Percentiles rank a stretch among this genome's conserved stretches.
These are phyloP conservation scores for Trichoderma orchidacearum DNA, from an alignment of 495 filamentous ascomycete species.

Conservation along the genomic window DNA sequence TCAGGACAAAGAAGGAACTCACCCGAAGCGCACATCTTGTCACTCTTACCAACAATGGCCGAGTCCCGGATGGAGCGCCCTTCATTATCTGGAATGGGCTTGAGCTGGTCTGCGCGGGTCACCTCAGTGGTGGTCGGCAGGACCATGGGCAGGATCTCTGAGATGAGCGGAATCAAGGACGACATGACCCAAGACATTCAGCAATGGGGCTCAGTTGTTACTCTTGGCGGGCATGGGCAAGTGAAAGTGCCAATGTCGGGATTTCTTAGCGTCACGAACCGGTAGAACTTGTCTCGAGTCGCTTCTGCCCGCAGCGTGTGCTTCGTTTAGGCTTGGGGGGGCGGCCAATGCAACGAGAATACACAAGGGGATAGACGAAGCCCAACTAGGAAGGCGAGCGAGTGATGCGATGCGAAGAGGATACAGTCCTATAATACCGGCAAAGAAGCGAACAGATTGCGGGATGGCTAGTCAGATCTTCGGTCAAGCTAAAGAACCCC, in stretches of 20 bases:
- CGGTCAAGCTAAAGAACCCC: no score
- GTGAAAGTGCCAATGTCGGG: background rate
- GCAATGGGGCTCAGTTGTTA: background rate
- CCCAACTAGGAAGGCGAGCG: background rate
- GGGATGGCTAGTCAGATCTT: no score
- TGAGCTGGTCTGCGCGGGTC: constrained; percentile 26
- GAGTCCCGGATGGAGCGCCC: constrained; percentile 14
- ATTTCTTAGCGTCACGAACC: background rate
- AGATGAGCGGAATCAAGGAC: constrained; percentile 30
- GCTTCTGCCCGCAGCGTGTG: background rate
- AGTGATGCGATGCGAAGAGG: background rate
- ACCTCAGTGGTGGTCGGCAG: constrained; percentile 30
- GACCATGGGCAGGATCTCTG: constrained; percentile 37
- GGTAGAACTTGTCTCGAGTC: background rate
- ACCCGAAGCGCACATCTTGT: constrained; percentile 43
- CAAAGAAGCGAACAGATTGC: background rate
- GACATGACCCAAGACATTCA: constrained; percentile 19
- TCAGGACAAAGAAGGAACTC: constrained; percentile 6
- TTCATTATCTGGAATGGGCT: constrained; percentile 8
- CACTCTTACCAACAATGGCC: constrained; percentile 43
- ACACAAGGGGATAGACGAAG: background rate
- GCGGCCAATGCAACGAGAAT: background rate
- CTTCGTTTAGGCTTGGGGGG: background rate
- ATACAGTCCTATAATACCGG: background rate
- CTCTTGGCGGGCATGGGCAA: background rate